These are phyloP conservation scores for Lecanicillium sp. DNA, from an alignment of 2,329 filamentous ascomycete species.

Conservation along the genomic window DNA sequence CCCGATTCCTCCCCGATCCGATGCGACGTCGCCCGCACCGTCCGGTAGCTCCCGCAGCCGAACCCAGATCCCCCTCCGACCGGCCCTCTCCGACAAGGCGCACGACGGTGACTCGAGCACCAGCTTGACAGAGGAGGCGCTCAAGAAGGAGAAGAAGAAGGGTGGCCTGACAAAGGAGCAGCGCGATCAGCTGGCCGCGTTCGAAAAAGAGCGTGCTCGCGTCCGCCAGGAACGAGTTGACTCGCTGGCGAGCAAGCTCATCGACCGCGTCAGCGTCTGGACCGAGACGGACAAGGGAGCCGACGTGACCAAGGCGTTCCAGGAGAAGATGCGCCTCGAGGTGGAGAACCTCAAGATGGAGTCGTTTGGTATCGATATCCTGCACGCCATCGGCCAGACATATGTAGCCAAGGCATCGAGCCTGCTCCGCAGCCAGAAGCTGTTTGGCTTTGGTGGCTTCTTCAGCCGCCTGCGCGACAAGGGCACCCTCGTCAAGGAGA, in stretches of 20 bases:
- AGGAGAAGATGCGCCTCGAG: conserved; percentile 89
- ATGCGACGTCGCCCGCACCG: conserved; percentile 31
- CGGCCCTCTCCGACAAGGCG: conserved; percentile 75
- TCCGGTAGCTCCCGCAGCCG: conserved; percentile 35
- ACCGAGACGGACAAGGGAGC: conserved; percentile 88
- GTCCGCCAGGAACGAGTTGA: conserved; percentile 87
- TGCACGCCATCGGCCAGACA: conserved; percentile 88
- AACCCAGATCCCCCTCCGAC: conserved; percentile 63
- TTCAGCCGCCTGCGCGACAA: conserved; percentile 93
- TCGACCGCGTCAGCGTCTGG: conserved; percentile 88
- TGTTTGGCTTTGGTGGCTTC: conserved; percentile 92
- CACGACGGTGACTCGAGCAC: conserved; percentile 69
- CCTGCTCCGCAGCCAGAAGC: conserved; percentile 91
- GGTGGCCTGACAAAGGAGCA: conserved; percentile 82
- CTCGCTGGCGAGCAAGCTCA: conserved; percentile 73
- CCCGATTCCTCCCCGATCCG: conserved; percentile 22
- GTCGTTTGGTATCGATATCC: conserved; percentile 90
- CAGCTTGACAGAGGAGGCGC: conserved; percentile 55
- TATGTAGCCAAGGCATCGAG: conserved; percentile 83
- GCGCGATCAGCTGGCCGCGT: conserved; percentile 80
- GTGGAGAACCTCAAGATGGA: conserved; percentile 99
- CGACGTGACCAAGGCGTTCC: conserved; percentile 83
- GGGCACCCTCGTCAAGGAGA: conserved; percentile 93
- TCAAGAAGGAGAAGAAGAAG: conserved; percentile 71
- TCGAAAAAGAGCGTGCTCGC: conserved; percentile 75